Conservation (phyloP, 2,329 filamentous ascomycete genomes). For the Exserohilum rostratum region DNA sequence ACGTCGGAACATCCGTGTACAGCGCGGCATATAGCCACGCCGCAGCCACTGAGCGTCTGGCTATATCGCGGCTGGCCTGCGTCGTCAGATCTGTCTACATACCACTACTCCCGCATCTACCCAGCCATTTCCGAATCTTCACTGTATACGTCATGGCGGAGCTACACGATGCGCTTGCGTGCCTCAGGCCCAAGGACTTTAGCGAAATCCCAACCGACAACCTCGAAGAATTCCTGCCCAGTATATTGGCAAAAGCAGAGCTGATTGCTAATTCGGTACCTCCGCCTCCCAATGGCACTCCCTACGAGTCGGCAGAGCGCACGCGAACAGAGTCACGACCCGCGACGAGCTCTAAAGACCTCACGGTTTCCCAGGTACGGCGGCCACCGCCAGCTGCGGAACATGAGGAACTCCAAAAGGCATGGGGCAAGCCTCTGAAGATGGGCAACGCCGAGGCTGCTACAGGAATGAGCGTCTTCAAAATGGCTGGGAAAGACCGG, state of each 20-base stretch:
- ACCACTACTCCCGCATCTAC: not conserved
- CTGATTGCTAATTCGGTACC: constrained; percentile 80
- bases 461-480: constrained; percentile 77
- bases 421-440: constrained; percentile 86
- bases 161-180: constrained; percentile 55
- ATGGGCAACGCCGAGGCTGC: constrained; percentile 75
- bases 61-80: not conserved
- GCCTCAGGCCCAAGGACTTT: constrained; percentile 53
- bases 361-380: constrained; percentile 60
- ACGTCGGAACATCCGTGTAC: constrained; percentile 17
- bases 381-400: constrained; percentile 57
- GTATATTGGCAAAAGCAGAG: constrained; percentile 63
- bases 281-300: constrained; percentile 55
- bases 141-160: constrained; percentile 31
- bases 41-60: not conserved
- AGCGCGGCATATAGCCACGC: constrained; percentile 3
- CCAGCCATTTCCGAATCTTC: not conserved
- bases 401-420: constrained; percentile 70
- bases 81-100: not conserved
- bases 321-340: constrained; percentile 63
- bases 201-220: constrained; percentile 52
- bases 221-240: constrained; percentile 49
- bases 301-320: constrained; percentile 56
- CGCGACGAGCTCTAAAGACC: constrained; percentile 57
- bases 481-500: constrained; percentile 77